These are phyloP conservation scores for Termitomyces sp. DNA, from an alignment of 768 basidiomycete genomes.

Conservation along the genomic window DNA sequence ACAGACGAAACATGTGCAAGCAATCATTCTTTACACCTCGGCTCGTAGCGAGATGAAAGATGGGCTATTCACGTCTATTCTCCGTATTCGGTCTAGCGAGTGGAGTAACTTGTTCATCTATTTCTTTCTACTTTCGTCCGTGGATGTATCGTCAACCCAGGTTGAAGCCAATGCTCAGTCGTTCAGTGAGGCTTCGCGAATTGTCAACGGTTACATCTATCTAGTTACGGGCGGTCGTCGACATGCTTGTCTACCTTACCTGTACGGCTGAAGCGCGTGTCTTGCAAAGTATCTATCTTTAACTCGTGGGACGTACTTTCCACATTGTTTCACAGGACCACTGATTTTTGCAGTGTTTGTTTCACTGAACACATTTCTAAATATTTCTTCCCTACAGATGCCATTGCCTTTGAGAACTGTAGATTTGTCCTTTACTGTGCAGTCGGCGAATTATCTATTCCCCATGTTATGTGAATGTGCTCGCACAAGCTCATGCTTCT, in stretches of 20 bases:
- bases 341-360: not conserved
- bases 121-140: not conserved
- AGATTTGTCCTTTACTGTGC: not conserved
- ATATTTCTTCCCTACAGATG: not conserved
- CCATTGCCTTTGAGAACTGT: not conserved
- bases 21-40: not conserved
- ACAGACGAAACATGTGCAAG: not conserved
- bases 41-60: not conserved
- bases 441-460: not conserved
- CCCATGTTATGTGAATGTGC: not conserved
- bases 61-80: not conserved
- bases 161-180: not conserved
- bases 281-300: not conserved
- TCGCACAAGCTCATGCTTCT: not conserved
- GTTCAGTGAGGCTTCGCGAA: not conserved
- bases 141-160: not conserved
- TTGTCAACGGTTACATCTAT: not conserved
- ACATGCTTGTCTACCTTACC: not conserved
- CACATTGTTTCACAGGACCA: not conserved
- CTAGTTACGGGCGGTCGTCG: not conserved
- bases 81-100: not conserved
- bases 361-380: not conserved
- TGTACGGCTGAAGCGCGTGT: not conserved
- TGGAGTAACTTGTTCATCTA: not conserved
- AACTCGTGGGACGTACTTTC: not conserved